These are phyloP conservation scores for Misopates orontium DNA, from an alignment of 257 asterid genomes.

Conservation along the genomic window DNA sequence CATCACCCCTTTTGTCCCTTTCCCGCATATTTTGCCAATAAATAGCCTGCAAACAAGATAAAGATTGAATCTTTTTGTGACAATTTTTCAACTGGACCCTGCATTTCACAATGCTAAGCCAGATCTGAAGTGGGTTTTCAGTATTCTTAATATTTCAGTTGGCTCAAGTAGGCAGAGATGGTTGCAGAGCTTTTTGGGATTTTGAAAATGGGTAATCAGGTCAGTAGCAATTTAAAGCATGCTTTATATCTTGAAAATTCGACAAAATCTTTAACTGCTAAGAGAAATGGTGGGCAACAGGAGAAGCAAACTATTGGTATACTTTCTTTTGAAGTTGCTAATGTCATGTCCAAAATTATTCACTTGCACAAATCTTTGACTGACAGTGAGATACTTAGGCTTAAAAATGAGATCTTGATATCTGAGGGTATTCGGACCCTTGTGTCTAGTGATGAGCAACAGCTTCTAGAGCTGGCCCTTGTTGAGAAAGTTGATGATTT, in stretches of 20 bases:
- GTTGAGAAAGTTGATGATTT: conserved; percentile 83
- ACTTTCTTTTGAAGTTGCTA: conserved; percentile 94
- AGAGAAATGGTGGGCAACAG: conserved; percentile 32
- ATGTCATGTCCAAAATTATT: conserved; percentile 86
- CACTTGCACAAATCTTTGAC: conserved; percentile 71
- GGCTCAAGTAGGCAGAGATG: conserved; percentile 47
- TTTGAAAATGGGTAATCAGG: conserved; percentile 83
- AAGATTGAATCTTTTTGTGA: conserved; percentile 12
- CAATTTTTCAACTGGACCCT: not conserved
- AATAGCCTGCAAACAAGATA: not conserved
- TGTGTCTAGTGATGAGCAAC: conserved; percentile 60
- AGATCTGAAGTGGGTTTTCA: conserved; percentile 45
- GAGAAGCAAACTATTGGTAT: conserved; percentile 65
- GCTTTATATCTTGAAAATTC: conserved; percentile 62
- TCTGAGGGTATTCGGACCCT: conserved; percentile 60
- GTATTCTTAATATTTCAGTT: conserved; percentile 30
- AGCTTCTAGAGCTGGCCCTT: conserved; percentile 67
- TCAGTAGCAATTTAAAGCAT: conserved; percentile 74
- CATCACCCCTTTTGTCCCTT: conserved; percentile 22
- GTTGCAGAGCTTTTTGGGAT: conserved; percentile 91
- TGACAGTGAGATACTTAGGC: conserved; percentile 52
- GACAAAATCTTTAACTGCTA: conserved; percentile 38
- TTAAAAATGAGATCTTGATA: conserved; percentile 75
- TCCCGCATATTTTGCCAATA: not conserved
- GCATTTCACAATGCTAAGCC: conserved; percentile 10